Evolutionary conservation across 768 basidiomycete genomes (phyloP), one percentile per base, ranked within the genome.

Genomic region (Tylopilus sp.): DNA sequence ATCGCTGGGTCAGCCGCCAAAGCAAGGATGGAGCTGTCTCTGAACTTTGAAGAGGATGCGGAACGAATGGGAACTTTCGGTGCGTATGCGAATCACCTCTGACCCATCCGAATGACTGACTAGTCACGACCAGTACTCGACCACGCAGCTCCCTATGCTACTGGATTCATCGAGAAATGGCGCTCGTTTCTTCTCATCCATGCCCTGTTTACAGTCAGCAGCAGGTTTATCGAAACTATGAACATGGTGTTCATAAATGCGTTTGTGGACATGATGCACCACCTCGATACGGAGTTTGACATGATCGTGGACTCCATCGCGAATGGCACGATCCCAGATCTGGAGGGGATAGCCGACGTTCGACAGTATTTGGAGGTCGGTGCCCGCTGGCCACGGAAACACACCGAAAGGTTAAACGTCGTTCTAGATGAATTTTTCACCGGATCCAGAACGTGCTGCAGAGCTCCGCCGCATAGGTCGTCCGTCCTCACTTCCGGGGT

Each of bases 401-500:
- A 31, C 4, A 11, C 18, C 1, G 1, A 4, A 23, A 22, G 3
- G n/a, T 25, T 56, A 25, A 44, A 26, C n/a, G n/a, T 23, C 5
- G 9, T 20, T 0, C 13, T 30, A 56, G 55, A 18, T 25, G 26
- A 56, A 56, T 6, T 33, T 57, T 10, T 44, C 13, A 1, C 47
- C 55, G 4, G 55, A 56, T 6, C 55, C 55, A 0, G n/a, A 50
- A 44, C 42, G 55, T 23, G 47, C 47, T 4, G 39, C 23, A 22
- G 55, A 59, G 38, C 15, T 60, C 23, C 58, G 55, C 21, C 20
- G 9, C 30, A 44, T 59, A 18, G 58, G 58, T 21, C 58, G 48
- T 9, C 49, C 54, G 15, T 51, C 53, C n/a, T 56, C 53, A 20
- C 47, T 18, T n/a, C 36, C 58, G 12, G 49, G 49, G 22, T 61